phyloP scores from a whole-genome alignment of 2,329 filamentous ascomycete genomes.

The Diaporthe sp. region DNA sequence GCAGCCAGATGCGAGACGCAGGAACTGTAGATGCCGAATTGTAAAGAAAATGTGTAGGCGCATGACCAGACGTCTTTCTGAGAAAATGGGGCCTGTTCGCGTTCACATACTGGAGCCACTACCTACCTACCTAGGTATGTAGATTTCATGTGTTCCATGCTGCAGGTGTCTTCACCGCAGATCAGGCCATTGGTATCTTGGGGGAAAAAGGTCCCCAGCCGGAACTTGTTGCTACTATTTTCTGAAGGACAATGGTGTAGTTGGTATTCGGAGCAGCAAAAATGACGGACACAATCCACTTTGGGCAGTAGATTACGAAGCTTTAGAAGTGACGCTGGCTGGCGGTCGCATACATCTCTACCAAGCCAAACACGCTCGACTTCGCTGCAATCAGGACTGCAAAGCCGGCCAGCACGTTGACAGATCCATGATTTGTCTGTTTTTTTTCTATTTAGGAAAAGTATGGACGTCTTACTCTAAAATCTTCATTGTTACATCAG shows the following conservation, averaged over 20 bases:
- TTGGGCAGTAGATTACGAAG: too few species aligned
- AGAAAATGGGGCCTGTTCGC: too few species aligned
- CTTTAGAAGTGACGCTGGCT: too few species aligned
- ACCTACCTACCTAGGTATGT: too few species aligned
- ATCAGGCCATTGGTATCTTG: background rate
- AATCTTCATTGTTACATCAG: slow-evolving; percentile 4
- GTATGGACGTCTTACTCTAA: background rate
- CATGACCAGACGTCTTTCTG: background rate
- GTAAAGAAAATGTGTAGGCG: background rate
- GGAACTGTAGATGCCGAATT: background rate
- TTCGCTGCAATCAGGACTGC: background rate
- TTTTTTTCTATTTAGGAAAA: background rate
- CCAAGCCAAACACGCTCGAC: background rate
- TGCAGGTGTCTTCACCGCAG: background rate
- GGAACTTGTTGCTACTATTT: background rate
- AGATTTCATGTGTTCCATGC: too few species aligned
- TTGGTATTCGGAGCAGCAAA: too few species aligned
- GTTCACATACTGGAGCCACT: background rate
- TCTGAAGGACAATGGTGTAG: background rate
- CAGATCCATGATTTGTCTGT: background rate
- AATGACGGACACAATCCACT: too few species aligned
- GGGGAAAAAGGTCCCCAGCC: background rate
- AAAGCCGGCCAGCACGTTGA: background rate
- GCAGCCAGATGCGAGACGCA: too few species aligned
- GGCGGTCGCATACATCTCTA: background rate